A percentile compares a stretch with the other conserved stretches of the same genome.
Evolutionary conservation across 2,329 filamentous ascomycete genomes (phyloP).

Genomic region (Curvularia spicifera): DNA sequence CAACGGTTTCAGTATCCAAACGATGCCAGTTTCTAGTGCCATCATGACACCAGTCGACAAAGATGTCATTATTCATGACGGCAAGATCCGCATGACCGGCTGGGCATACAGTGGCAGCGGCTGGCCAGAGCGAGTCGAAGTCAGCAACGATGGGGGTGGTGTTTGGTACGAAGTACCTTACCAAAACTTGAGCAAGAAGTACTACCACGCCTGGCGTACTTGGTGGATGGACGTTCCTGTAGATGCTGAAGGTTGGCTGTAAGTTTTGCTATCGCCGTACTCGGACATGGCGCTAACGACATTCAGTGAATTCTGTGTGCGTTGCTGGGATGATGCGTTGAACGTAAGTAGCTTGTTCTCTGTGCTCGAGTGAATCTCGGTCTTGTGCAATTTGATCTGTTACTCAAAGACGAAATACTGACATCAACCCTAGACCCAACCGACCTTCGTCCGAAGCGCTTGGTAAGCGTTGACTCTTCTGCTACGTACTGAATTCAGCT

Average conservation of each 20-base stretch:
- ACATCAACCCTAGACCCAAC: conserved; percentile 47
- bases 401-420: conserved; percentile 5
- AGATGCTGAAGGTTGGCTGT: conserved; percentile 56
- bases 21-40: conserved; percentile 72
- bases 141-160: conserved; percentile 67
- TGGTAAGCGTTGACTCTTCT: conserved; percentile 42
- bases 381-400: too few relatives aligned
- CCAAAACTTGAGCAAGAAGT: conserved; percentile 67
- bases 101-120: conserved; percentile 56
- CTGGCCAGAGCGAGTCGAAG: conserved; percentile 66
- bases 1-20: conserved; percentile 71
- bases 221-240: conserved; percentile 70
- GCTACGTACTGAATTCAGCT: conserved; percentile 9
- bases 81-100: conserved; percentile 61
- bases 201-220: conserved; percentile 67
- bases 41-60: conserved; percentile 70
- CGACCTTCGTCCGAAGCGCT: conserved; percentile 52
- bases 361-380: background rate
- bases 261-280: conserved; percentile 1
- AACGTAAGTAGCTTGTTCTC: conserved; percentile 41
- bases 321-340: conserved; percentile 55
- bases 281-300: conserved; percentile 2
- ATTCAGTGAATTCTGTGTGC: conserved; percentile 49
- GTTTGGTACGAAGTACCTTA: conserved; percentile 69
- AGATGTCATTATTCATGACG: conserved; percentile 66